Base-by-base conservation (phyloP, 495 filamentous ascomycete species). In the Xylaria telfairii region DNA sequence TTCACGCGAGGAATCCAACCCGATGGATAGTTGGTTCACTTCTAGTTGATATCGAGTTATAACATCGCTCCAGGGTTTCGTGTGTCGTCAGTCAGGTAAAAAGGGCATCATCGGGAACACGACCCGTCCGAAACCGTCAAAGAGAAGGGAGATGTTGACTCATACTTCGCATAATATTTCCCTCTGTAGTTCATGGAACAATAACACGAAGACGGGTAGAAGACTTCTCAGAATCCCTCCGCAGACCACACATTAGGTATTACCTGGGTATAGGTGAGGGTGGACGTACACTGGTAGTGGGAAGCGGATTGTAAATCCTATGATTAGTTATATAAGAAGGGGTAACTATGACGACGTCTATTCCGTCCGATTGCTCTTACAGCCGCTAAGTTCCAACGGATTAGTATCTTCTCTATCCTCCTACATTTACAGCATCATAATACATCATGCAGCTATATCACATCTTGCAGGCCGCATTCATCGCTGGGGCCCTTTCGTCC, bases 381-480 rank as follows among this genome's bases (percentile, higher is more conserved):
- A n/a, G 28, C 15, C 51, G 34, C 41, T 13, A 57, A 8, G 34
- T 32, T 34, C 30, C 13, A 49, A 32, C 49, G n/a, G n/a, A n/a
- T n/a, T 49, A 67, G 12, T 24, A 21, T 60, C 42, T n/a, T 24
- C 37, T 3, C 66, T 4, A 47, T 49, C 53, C 19, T 37, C 24
- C 24, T 15, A 47, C 2, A 21, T 21, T 19, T 60, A 4, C 5
- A 32, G 21, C 17, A 47, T 10, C 17, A 37, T 2, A 30, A 53
- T 2, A 39, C 34, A 65, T 24, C 68, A 70, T 70, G 68, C 68
- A 57, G 19, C 41, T 70, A 0, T 17, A 57, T 13, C 34, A 65
- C 49, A n/a, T 70, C 34, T 26, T 70, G 13, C 57, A 53, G 42
- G 32, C 37, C 12, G 32, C 34, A 0, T 24, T 70, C 37, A 37